Conservation (phyloP, 495 filamentous ascomycete genomes). For the Aspergillus avenaceus region DNA sequence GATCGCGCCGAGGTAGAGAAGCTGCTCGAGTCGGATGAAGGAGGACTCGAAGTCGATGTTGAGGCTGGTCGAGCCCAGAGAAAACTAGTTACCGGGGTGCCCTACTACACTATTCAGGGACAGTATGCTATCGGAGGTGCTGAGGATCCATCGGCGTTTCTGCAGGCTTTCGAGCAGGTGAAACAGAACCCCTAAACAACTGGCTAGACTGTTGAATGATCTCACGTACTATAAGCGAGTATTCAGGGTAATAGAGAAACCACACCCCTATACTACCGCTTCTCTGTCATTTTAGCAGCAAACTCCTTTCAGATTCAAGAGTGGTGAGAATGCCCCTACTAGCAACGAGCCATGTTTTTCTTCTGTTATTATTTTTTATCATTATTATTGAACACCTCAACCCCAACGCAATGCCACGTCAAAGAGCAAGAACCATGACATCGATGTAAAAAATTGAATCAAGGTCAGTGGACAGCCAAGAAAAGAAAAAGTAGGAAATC, state of each 20-base stretch:
- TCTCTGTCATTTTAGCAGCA: background rate
- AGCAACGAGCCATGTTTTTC: too few relatives aligned
- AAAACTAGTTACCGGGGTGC: constrained; percentile 64
- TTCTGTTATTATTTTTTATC: too few relatives aligned
- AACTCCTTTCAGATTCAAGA: background rate
- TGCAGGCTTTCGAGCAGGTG: constrained; percentile 50
- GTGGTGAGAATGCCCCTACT: too few relatives aligned
- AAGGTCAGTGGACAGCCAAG: too few relatives aligned
- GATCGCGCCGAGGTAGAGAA: constrained; percentile 52
- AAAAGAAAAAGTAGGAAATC: constrained; percentile 6
- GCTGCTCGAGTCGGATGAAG: constrained; percentile 59
- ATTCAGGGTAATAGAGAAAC: background rate
- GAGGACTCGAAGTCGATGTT: constrained; percentile 64
- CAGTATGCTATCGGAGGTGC: constrained; percentile 61
- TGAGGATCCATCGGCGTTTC: constrained; percentile 54
- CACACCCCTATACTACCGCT: background rate
- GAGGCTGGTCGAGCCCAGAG: constrained; percentile 59
- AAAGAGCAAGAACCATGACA: background rate
- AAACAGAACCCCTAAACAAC: constrained; percentile 27
- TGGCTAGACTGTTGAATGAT: background rate
- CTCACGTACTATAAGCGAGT: too few relatives aligned
- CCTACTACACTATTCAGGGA: constrained; percentile 66
- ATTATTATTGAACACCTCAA: too few relatives aligned
- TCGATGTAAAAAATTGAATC: background rate
- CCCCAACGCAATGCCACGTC: background rate